A percentile compares a stretch with the other conserved stretches of the same genome.
Conservation (phyloP, 768 basidiomycete species). For the Lactarius trivialis region DNA sequence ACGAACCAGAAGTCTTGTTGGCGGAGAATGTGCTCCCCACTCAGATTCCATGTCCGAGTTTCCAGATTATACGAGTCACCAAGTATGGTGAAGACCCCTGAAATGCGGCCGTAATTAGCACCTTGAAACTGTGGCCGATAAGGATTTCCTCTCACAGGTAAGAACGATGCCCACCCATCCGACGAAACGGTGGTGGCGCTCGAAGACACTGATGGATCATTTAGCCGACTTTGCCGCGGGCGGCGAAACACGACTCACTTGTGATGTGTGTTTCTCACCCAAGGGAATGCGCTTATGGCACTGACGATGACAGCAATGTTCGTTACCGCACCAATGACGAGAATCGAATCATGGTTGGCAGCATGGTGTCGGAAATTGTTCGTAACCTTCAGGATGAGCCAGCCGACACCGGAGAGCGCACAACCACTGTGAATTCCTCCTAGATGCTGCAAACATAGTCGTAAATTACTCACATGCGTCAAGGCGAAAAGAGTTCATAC, state of each 20-base stretch:
- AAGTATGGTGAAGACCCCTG: constrained; percentile 39
- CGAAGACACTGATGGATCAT: constrained; percentile 32
- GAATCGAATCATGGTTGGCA: constrained; percentile 33
- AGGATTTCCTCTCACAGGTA: constrained; percentile 15
- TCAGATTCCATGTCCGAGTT: constrained; percentile 32
- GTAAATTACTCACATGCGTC: neutral
- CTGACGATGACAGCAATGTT: constrained; percentile 34
- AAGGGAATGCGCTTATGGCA: constrained; percentile 36
- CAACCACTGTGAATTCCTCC: constrained; percentile 42
- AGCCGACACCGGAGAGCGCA: constrained; percentile 33
- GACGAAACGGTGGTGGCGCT: constrained; percentile 39
- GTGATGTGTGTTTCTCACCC: constrained; percentile 39
- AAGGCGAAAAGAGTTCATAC: constrained; percentile 28
- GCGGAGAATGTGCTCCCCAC: constrained; percentile 30
- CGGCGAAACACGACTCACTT: constrained; percentile 31
- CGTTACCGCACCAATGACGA: constrained; percentile 35
- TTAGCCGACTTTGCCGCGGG: constrained; percentile 14
- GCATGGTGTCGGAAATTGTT: constrained; percentile 34
- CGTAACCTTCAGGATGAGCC: constrained; percentile 35
- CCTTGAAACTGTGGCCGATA: constrained; percentile 7
- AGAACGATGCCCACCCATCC: constrained; percentile 35
- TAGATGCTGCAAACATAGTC: constrained; percentile 31
- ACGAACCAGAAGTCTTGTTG: constrained; percentile 41
- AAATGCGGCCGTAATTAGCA: constrained; percentile 18
- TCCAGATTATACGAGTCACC: constrained; percentile 35